Base-by-base conservation (phyloP, 2,329 filamentous ascomycete species). In the Diaporthe helianthi region DNA sequence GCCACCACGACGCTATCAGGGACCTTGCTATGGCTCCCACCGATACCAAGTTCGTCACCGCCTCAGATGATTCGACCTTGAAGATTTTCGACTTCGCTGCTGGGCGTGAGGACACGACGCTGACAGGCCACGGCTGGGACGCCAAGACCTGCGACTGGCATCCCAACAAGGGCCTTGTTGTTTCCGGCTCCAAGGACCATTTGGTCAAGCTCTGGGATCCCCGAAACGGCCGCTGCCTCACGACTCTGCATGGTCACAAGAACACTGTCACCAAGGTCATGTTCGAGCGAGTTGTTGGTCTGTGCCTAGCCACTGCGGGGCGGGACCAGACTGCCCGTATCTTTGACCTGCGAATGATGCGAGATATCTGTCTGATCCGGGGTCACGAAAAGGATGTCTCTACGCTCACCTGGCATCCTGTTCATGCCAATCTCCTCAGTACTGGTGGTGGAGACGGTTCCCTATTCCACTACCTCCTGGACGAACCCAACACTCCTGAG, bases 111-210 rank as follows among this genome's bases (percentile, higher is more conserved):
- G 94, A 98, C 76, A 91, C 91, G 0, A 91, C 92, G 13, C 83
- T 99, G 47, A 92, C 91, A 47, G 96, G 96, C n/a, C 96, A 99
- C 79, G 93, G 94, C 73, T 99, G 96, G 96, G 96, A 99, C 78
- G 94, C 93, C 24, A 98, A 98, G 80, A 93, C 90, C 65, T 97
- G 97, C 69, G 95, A 99, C 78, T 99, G 96, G 96, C 96, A 99
- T 82, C 94, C 95, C 1, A 92, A 91, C 24, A 98, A 98, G 82
- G 96, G 96, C 1, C 83, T 99, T 5, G 86, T 99, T 38, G 95
- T 97, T 4, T 98, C 96, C 0, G 96, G 96, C 46, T 98, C 95
- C 13, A 99, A 99, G 81, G 96, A 99, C 77, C 95, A 99, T 80
- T 85, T 97, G 72, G 93, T 99, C 76, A 98, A 98, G 80, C 89